Conservation (phyloP, 331 rosid genomes). For the Phaseolus coccineus region DNA sequence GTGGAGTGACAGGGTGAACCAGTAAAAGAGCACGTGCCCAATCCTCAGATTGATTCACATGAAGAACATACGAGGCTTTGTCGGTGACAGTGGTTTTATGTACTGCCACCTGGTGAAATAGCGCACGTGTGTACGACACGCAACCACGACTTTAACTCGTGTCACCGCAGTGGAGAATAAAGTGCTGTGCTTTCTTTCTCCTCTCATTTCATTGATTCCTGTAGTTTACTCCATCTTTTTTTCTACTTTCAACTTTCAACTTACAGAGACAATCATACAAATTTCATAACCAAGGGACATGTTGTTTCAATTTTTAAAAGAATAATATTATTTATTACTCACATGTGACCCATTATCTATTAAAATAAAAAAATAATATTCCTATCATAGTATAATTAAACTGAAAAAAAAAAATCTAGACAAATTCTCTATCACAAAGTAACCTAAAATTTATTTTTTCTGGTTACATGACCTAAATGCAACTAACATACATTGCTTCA, state of each 20-base stretch:
- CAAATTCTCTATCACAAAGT: no score
- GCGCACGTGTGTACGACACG: conserved; percentile 55
- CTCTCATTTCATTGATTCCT: background rate
- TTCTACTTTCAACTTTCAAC: background rate
- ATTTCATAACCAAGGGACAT: background rate
- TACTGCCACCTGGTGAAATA: conserved; percentile 23
- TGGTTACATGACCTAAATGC: no score
- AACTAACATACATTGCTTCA: background rate
- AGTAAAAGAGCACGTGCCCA: conserved; percentile 70
- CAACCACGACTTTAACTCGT: conserved; percentile 6
- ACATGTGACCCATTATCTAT: no score
- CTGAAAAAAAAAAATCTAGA: no score
- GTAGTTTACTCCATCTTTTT: background rate
- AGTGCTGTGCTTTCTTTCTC: no score
- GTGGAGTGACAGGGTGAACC: conserved; percentile 52
- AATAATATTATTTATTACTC: no score
- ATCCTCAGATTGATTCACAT: background rate
- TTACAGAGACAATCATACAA: conserved; percentile 9
- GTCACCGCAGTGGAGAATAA: background rate
- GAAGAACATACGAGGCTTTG: conserved; percentile 19
- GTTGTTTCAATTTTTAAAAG: no score
- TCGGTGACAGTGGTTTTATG: conserved; percentile 41
- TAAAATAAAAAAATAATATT: no score
- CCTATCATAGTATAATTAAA: no score
- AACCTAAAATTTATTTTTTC: no score